Conservation (phyloP, 495 filamentous ascomycete species). For the Penicillium mononematosum region DNA sequence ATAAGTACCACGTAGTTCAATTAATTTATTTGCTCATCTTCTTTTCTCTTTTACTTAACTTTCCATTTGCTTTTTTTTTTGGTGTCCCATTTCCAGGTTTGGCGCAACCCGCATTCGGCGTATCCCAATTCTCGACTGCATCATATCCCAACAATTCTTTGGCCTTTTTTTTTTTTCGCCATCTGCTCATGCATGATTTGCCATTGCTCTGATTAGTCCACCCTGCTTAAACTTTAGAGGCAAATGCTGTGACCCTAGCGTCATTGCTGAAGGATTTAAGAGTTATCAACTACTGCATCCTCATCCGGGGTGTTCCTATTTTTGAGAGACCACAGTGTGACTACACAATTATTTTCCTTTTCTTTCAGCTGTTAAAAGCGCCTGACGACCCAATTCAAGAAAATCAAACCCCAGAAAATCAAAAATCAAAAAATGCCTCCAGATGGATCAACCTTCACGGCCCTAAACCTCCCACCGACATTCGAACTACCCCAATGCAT, state of each 20-base stretch:
- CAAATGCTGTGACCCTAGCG: conserved; percentile 20
- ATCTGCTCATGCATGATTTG: conserved; percentile 3
- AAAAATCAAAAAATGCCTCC: conserved; percentile 46
- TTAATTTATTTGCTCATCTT: not conserved
- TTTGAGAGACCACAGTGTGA: not conserved
- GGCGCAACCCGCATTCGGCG: conserved; percentile 28
- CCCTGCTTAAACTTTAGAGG: conserved; percentile 6
- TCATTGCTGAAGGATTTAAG: conserved; percentile 3
- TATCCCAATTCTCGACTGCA: conserved; percentile 22
- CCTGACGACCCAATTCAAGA: not conserved
- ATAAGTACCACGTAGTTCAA: conserved; percentile 10
- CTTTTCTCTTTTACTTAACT: conserved; percentile 4
- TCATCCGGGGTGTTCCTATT: conserved; percentile 1
- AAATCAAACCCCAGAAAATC: not conserved
- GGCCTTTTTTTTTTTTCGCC: not conserved
- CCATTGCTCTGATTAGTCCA: not conserved
- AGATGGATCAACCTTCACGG: conserved; percentile 50
- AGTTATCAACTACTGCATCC: conserved; percentile 10
- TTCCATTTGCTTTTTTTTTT: conserved; percentile 15
- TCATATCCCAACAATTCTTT: conserved; percentile 20
- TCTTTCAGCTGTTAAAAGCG: not conserved
- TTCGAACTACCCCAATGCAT: conserved; percentile 52
- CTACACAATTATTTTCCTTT: not conserved
- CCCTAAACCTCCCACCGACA: conserved; percentile 48
- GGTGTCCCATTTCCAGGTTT: conserved; percentile 15